A percentile compares a stretch with the other conserved stretches of the same genome.
Conservation (phyloP, 2,329 filamentous ascomycete species). For the Eutypella sp. region DNA sequence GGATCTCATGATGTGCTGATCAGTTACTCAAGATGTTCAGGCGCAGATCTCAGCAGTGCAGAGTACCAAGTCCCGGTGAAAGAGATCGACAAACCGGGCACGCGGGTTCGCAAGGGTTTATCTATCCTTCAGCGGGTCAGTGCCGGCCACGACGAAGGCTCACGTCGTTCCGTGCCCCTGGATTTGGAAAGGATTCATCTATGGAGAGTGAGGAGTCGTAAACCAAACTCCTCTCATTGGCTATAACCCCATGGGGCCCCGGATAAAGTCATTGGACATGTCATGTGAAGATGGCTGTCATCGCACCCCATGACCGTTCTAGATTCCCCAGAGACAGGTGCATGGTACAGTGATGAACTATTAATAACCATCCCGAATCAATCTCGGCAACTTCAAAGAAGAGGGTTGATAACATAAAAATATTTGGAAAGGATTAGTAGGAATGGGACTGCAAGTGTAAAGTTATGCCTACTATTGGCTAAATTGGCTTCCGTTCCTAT, state of each 20-base stretch:
- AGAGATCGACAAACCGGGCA: conserved; percentile 10
- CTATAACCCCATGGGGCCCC: too few relatives aligned
- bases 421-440: neutral
- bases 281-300: too few relatives aligned
- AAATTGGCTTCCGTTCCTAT: too few relatives aligned
- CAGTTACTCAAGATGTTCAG: neutral
- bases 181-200: conserved; percentile 18
- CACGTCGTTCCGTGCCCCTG: conserved; percentile 11
- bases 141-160: conserved; percentile 9
- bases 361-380: neutral
- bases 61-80: conserved; percentile 7
- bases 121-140: conserved; percentile 3
- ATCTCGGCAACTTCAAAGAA: neutral
- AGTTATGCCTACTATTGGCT: too few relatives aligned
- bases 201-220: conserved; percentile 13
- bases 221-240: conserved; percentile 17
- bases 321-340: neutral
- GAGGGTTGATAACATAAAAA: neutral
- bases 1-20: conserved; percentile 32
- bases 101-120: conserved; percentile 13
- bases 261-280: too few relatives aligned
- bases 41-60: neutral
- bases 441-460: too few relatives aligned
- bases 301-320: too few relatives aligned
- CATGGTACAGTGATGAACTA: neutral